A percentile compares a stretch with the other conserved stretches of the same genome.
Evolutionary conservation across 2,329 filamentous ascomycete species (phyloP).

Genomic region (Fusarium nurragi): DNA sequence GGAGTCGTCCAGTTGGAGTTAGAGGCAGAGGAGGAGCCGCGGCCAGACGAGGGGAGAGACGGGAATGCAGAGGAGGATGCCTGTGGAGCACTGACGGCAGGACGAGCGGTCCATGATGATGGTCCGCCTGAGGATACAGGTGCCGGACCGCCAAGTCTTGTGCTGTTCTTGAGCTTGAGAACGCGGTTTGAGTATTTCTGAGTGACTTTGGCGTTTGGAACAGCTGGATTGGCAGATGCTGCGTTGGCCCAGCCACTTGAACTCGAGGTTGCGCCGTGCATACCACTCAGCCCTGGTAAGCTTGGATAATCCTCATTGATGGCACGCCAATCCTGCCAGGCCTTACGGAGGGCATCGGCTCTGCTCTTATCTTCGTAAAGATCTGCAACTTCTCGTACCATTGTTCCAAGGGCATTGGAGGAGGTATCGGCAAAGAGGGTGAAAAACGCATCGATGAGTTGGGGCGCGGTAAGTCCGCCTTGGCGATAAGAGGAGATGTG

Average conservation of each 20-base stretch:
- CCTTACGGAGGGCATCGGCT: slow-evolving; percentile 76
- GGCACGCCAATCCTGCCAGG: slow-evolving; percentile 95
- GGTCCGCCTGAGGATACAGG: slow-evolving; percentile 36
- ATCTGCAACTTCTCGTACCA: slow-evolving; percentile 91
- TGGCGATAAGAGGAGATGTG: slow-evolving; percentile 82
- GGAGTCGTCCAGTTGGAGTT: slow-evolving; percentile 46
- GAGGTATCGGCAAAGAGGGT: slow-evolving; percentile 82
- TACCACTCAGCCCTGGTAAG: slow-evolving; percentile 77
- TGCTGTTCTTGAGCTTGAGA: slow-evolving; percentile 68
- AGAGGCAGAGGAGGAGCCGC: slow-evolving; percentile 37
- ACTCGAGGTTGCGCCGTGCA: slow-evolving; percentile 68
- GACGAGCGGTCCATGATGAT: slow-evolving; percentile 38
- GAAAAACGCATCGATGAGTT: slow-evolving; percentile 89
- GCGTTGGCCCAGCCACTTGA: slow-evolving; percentile 69
- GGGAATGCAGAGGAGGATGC: slow-evolving; percentile 55
- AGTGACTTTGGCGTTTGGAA: slow-evolving; percentile 52
- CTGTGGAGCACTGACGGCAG: slow-evolving; percentile 25
- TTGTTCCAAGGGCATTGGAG: slow-evolving; percentile 82
- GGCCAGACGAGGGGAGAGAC: slow-evolving; percentile 49
- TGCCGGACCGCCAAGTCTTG: slow-evolving; percentile 53
- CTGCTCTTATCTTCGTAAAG: slow-evolving; percentile 87
- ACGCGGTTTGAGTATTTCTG: slow-evolving; percentile 64
- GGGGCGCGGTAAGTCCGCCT: slow-evolving; percentile 73
- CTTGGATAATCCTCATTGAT: slow-evolving; percentile 97
- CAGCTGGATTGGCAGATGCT: slow-evolving; percentile 64